Evolutionary conservation across 495 filamentous ascomycete species (phyloP), one percentile per base, ranked within the genome.

Genomic region (Penicillium ochrochloron): DNA sequence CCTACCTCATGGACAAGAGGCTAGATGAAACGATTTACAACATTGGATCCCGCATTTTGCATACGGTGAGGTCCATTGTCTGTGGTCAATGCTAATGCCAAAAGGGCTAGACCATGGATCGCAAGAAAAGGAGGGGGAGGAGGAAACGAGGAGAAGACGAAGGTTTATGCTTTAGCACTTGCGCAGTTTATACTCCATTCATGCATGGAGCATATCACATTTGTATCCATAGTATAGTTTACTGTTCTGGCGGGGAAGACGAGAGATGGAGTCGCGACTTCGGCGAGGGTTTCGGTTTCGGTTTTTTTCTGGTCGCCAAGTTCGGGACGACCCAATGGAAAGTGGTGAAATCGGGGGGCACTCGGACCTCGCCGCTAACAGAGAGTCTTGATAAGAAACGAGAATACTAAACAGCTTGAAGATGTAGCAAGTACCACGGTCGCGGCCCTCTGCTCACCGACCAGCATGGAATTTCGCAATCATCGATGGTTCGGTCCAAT

Each of bases 281-380:
- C 19, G 53, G 31, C 57, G 42, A 29, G 37, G 57, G 57, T 23
- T 33, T 23, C 27, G 53, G 53, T 57, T 39, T 57, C 31, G 53
- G 31, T 54, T 54, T 54, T 54, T 21, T 23, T 41, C 37, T 44
- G 57, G 34, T 48, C 39, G n/a, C 61, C 41, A 51, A 33, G 57
- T 50, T 48, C 37, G 15, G 25, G 55, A 9, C 52, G 42, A 37
- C 27, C 59, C 63, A 59, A 64, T 64, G 33, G 23, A 39, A 11
- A 42, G 17, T 34, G 54, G 54, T 41, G 56, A 33, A 42, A 42
- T 37, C 48, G 62, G 48, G 31, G 55, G 31, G 55, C 27, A 48
- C 44, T 52, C 42, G 62, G 62, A 44, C 62, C 62, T 64, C 56
- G 29, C 29, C 52, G 60, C 60, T 59, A 41, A 51, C 11, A 52